Percentiles rank a stretch among this genome's conserved stretches.
phyloP scores from a whole-genome alignment of 371 early-diverging fungal species.

The Mucor irregularis region DNA sequence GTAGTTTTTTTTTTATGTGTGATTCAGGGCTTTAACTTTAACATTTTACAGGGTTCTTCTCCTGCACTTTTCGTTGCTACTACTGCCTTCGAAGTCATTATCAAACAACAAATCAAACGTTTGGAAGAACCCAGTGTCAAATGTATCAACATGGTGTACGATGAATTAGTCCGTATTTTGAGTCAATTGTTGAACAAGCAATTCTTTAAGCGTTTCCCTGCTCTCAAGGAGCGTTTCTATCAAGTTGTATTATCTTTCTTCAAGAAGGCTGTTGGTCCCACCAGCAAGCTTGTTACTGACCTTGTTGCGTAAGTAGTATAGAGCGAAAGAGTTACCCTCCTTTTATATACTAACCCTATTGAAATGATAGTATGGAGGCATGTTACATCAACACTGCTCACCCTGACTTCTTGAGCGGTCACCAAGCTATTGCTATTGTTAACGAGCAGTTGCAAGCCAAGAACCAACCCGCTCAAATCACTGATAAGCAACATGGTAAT shows the following conservation, averaged over 20 bases:
- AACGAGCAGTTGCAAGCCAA: conserved; percentile 75
- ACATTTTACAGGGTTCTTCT: conserved; percentile 68
- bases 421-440: conserved; percentile 93
- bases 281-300: conserved; percentile 93
- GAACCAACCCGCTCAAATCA: conserved; percentile 45
- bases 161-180: conserved; percentile 94
- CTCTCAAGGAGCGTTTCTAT: conserved; percentile 88
- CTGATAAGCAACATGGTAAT: conserved; percentile 48
- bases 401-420: conserved; percentile 97
- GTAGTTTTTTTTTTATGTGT: not conserved
- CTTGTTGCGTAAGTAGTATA: conserved; percentile 70
- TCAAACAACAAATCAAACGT: conserved; percentile 96
- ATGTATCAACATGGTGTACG: conserved; percentile 92
- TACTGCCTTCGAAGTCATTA: conserved; percentile 96
- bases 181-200: conserved; percentile 88
- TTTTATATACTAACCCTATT: too few relatives aligned
- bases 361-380: conserved; percentile 88
- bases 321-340: not conserved
- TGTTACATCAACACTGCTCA: conserved; percentile 98
- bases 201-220: conserved; percentile 94
- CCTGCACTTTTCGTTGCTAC: conserved; percentile 97
- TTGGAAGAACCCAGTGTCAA: conserved; percentile 96
- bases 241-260: conserved; percentile 89
- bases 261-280: conserved; percentile 85
- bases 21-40: too few relatives aligned